A percentile compares a stretch with the other conserved stretches of the same genome.
These are phyloP conservation scores for Eucalyptus grandis DNA, from an alignment of 345 rosid genomes.

Conservation along the genomic window DNA sequence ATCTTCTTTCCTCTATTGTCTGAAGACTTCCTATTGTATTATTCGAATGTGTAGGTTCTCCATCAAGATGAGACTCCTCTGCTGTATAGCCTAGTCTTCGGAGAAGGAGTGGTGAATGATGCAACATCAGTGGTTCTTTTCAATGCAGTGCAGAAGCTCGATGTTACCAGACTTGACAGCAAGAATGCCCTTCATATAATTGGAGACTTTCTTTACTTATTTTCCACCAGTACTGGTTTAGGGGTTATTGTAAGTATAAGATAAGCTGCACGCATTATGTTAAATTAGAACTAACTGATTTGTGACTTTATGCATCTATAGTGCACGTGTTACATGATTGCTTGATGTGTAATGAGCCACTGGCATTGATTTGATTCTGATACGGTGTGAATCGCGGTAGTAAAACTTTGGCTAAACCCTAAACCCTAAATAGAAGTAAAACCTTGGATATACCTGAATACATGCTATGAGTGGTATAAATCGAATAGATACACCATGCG, in stretches of 20 bases:
- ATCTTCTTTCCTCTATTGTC: neutral
- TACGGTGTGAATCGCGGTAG: neutral
- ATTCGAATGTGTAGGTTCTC: slow-evolving; percentile 38
- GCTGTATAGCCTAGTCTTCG: slow-evolving; percentile 81
- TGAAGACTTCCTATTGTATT: neutral
- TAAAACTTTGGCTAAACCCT: neutral
- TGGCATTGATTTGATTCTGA: neutral
- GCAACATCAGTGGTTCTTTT: slow-evolving; percentile 84
- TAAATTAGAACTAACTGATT: neutral
- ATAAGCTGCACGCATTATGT: neutral
- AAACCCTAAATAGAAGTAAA: neutral
- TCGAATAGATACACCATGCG: neutral
- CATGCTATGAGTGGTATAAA: neutral
- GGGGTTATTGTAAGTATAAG: slow-evolving; percentile 49
- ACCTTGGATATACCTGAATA: neutral
- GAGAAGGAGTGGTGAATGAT: slow-evolving; percentile 95
- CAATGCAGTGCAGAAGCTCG: slow-evolving; percentile 75
- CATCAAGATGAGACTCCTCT: slow-evolving; percentile 86
- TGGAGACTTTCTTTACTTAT: slow-evolving; percentile 65
- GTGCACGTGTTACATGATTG: neutral
- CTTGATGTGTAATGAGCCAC: neutral
- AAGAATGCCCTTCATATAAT: slow-evolving; percentile 22
- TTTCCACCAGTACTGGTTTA: slow-evolving; percentile 66
- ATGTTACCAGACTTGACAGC: slow-evolving; percentile 31
- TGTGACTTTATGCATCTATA: neutral